Conservation (phyloP, 306 rosid species). For the Rubus idaeus region DNA sequence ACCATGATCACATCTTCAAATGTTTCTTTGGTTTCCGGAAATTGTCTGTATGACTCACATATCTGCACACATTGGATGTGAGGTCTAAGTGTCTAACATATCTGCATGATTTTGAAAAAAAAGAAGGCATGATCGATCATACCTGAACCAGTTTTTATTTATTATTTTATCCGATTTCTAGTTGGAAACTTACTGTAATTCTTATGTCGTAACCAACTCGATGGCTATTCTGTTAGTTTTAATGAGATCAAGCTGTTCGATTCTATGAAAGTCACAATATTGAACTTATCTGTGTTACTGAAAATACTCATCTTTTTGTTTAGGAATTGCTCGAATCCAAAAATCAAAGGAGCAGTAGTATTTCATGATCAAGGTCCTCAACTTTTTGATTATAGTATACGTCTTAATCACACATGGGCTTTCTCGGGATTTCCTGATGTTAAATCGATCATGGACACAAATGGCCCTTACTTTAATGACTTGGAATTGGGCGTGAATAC, state of each 20-base stretch:
- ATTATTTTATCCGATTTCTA: no score
- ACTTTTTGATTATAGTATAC: slow-evolving; percentile 83
- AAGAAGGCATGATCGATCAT: no score
- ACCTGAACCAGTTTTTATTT: no score
- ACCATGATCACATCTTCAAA: not conserved
- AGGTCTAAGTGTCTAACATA: not conserved
- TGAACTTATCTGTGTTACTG: slow-evolving; percentile 19
- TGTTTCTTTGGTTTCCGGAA: not conserved
- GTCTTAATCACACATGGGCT: slow-evolving; percentile 98
- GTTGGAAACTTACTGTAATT: not conserved
- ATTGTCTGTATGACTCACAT: not conserved
- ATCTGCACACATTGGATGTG: not conserved
- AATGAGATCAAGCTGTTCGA: not conserved
- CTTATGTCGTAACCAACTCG: not conserved
- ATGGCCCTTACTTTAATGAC: slow-evolving; percentile 89
- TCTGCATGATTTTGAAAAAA: not conserved
- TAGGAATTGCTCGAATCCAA: slow-evolving; percentile 84
- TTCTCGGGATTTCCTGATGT: slow-evolving; percentile 95
- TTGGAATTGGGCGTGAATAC: slow-evolving; percentile 72
- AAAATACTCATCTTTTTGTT: slow-evolving; percentile 28
- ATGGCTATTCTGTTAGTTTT: not conserved
- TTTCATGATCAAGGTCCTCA: slow-evolving; percentile 89
- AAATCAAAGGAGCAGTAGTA: slow-evolving; percentile 85
- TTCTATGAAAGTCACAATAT: slow-evolving; percentile 8
- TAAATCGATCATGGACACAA: slow-evolving; percentile 87